A percentile compares a stretch with the other conserved stretches of the same genome.
Conservation (phyloP, 1,284 basidiomycete genomes). For the Apiotrichum porosum region DNA sequence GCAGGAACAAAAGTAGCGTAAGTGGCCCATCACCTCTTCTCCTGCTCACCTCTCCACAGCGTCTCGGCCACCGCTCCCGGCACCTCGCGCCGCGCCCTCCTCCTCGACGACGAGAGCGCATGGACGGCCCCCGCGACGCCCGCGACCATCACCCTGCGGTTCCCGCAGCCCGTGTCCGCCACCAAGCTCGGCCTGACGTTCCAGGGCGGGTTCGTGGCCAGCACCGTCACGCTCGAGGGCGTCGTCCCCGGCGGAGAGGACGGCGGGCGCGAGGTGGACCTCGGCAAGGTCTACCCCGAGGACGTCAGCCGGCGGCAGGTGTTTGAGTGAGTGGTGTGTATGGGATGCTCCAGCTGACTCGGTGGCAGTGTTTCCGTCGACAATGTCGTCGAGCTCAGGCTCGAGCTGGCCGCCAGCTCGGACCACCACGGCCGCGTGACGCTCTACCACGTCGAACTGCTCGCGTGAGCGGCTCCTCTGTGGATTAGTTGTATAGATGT, state of each 20-base stretch:
- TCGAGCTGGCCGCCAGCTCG: constrained; percentile 45
- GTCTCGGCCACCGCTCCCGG: constrained; percentile 25
- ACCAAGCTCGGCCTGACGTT: constrained; percentile 44
- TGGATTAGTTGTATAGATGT: no score
- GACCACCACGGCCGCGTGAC: constrained; percentile 48
- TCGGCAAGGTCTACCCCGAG: constrained; percentile 43
- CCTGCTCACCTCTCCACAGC: constrained; percentile 4
- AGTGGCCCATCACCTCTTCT: background rate
- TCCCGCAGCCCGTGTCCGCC: constrained; percentile 32
- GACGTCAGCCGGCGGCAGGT: constrained; percentile 45
- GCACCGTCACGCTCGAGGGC: constrained; percentile 24
- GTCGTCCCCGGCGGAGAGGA: constrained; percentile 23
- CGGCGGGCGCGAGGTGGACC: constrained; percentile 23
- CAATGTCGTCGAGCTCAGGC: constrained; percentile 2
- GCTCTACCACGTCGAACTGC: constrained; percentile 44
- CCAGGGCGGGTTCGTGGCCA: constrained; percentile 48
- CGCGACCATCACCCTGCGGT: constrained; percentile 35
- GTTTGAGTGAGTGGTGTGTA: constrained; percentile 33
- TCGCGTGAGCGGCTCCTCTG: background rate
- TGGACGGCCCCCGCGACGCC: constrained; percentile 34
- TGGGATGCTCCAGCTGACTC: background rate
- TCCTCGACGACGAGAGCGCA: constrained; percentile 29
- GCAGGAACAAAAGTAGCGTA: constrained; percentile 4
- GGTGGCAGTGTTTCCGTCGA: background rate
- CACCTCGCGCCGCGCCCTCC: constrained; percentile 18